Conservation (phyloP, 2,329 filamentous ascomycete genomes). For the Neodidymelliopsis sp. region DNA sequence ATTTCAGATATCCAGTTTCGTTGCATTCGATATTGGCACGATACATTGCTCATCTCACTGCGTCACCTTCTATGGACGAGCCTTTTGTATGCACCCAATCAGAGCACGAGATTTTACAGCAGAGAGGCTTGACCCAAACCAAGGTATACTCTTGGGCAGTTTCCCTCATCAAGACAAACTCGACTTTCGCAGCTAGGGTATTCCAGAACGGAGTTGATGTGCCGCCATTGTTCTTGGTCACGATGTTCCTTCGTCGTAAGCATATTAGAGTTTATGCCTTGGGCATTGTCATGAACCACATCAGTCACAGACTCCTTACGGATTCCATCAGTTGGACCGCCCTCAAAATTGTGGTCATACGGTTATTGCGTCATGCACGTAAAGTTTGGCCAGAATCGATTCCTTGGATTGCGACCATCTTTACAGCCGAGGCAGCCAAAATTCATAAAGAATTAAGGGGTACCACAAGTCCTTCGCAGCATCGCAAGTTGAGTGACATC, state of each 20-base stretch:
- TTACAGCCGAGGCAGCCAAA: slow-evolving; percentile 31
- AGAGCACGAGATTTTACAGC: slow-evolving; percentile 31
- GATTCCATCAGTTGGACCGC: slow-evolving; percentile 31
- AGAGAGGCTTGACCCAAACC: slow-evolving; percentile 23
- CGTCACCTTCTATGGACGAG: slow-evolving; percentile 1
- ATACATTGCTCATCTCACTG: slow-evolving; percentile 29
- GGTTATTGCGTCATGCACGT: slow-evolving; percentile 43
- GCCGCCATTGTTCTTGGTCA: slow-evolving; percentile 43
- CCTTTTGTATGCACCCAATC: slow-evolving; percentile 22
- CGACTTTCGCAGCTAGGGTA: slow-evolving; percentile 25
- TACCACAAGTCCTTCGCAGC: neutral
- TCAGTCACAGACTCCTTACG: slow-evolving; percentile 23
- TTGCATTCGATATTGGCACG: slow-evolving; percentile 40
- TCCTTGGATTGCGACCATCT: slow-evolving; percentile 41
- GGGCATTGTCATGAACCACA: slow-evolving; percentile 33
- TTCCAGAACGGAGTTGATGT: slow-evolving; percentile 22
- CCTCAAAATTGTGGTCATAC: slow-evolving; percentile 35
- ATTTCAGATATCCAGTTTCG: slow-evolving; percentile 19
- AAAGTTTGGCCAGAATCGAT: slow-evolving; percentile 40
- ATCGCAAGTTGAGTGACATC: slow-evolving; percentile 25
- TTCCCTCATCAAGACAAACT: slow-evolving; percentile 27
- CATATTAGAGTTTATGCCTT: slow-evolving; percentile 32
- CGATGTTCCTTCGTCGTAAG: slow-evolving; percentile 42
- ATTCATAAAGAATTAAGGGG: slow-evolving; percentile 17
- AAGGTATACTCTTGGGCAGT: slow-evolving; percentile 36